phyloP scores from a whole-genome alignment of 306 rosid species.

The Prunus mira region DNA sequence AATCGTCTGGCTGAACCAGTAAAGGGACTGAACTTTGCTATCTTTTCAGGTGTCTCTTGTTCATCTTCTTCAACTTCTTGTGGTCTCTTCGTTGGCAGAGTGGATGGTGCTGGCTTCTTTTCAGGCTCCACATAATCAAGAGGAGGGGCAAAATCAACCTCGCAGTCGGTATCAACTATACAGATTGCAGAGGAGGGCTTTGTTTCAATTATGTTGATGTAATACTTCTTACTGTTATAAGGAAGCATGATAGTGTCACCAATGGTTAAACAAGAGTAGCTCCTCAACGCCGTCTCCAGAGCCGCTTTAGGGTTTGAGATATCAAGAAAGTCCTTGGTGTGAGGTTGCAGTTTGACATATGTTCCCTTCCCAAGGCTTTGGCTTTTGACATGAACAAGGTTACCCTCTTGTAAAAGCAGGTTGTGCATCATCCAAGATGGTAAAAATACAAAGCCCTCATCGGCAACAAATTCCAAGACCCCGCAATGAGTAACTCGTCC shows the following conservation, averaged over 20 bases:
- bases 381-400: not conserved
- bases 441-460: constrained; percentile 4
- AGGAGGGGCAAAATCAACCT: constrained; percentile 20
- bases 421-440: constrained; percentile 22
- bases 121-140: constrained; percentile 8
- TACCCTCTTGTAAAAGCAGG: not conserved
- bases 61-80: not conserved
- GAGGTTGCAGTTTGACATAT: constrained; percentile 13
- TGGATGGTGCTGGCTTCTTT: not conserved
- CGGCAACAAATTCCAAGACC: constrained; percentile 20
- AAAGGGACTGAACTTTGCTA: not conserved
- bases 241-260: constrained; percentile 14
- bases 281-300: constrained; percentile 4
- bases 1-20: constrained; percentile 3
- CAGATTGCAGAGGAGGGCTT: constrained; percentile 10
- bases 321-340: constrained; percentile 4
- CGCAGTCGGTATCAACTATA: constrained; percentile 11
- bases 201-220: constrained; percentile 7
- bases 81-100: not conserved
- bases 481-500: constrained; percentile 7
- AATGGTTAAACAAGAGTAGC: constrained; percentile 12
- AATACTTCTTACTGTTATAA: not conserved
- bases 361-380: constrained; percentile 6
- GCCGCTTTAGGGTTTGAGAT: constrained; percentile 8
- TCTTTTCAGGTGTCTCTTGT: not conserved